Percentiles rank a stretch among this genome's conserved stretches.
Conservation (phyloP, 1,284 basidiomycete genomes). For the Somion occarium region DNA sequence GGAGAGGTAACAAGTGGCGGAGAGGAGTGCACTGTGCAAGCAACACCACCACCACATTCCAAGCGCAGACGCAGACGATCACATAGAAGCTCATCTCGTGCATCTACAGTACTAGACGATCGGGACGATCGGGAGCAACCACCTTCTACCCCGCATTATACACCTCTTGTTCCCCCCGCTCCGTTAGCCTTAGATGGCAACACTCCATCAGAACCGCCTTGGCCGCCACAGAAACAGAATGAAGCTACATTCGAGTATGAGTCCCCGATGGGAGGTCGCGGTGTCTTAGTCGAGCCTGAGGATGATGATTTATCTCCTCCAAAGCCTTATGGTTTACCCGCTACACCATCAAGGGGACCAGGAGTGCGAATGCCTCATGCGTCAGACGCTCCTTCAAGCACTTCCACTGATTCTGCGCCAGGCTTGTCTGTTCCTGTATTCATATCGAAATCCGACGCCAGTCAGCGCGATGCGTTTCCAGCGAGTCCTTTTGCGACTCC, state of each 20-base stretch:
- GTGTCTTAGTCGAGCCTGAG: constrained; percentile 68
- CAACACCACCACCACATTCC: constrained; percentile 33
- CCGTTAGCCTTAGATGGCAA: constrained; percentile 37
- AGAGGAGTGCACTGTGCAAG: constrained; percentile 51
- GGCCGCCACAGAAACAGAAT: constrained; percentile 24
- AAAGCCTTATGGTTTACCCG: constrained; percentile 32
- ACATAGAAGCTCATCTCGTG: constrained; percentile 48
- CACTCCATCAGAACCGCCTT: constrained; percentile 22
- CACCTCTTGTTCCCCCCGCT: constrained; percentile 53
- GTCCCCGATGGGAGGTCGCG: constrained; percentile 48
- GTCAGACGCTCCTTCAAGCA: constrained; percentile 46
- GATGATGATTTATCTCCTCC: constrained; percentile 42
- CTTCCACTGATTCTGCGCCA: constrained; percentile 39
- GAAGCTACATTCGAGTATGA: constrained; percentile 26
- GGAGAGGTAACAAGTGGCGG: constrained; percentile 57
- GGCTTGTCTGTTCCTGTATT: constrained; percentile 36
- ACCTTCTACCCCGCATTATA: constrained; percentile 53
- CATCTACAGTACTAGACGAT: constrained; percentile 53
- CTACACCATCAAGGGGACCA: constrained; percentile 26
- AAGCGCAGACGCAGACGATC: constrained; percentile 52
- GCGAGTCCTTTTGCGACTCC: constrained; percentile 72
- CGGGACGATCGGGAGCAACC: constrained; percentile 53
- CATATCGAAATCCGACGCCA: constrained; percentile 42
- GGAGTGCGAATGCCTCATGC: constrained; percentile 38
- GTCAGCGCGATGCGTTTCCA: constrained; percentile 49